phyloP scores from a whole-genome alignment of 2,329 filamentous ascomycete species.

The Claviceps quebecensis region DNA sequence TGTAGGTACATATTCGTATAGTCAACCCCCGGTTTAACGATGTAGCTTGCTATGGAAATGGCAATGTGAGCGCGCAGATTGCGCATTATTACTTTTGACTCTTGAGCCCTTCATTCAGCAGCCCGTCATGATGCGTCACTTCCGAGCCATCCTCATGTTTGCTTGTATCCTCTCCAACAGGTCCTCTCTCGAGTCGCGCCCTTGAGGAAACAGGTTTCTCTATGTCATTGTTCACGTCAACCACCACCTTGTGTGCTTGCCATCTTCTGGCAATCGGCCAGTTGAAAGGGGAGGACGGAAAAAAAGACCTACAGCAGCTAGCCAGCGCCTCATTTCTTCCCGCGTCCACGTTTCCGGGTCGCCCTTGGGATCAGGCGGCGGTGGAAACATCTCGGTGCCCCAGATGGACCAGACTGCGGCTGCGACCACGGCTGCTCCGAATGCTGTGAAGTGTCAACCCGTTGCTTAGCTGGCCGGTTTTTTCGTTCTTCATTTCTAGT shows the following conservation, averaged over 20 bases:
- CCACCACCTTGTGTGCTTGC: no score
- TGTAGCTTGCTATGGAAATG: no score
- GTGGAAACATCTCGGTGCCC: conserved; percentile 73
- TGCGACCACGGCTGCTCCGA: conserved; percentile 68
- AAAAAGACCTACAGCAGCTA: conserved; percentile 52
- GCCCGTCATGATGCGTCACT: background rate
- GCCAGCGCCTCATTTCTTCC: conserved; percentile 69
- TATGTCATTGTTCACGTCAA: conserved; percentile 9
- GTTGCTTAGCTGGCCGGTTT: background rate
- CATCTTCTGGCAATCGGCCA: no score
- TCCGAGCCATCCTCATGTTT: conserved; percentile 31
- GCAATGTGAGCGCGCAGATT: background rate
- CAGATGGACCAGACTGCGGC: conserved; percentile 75
- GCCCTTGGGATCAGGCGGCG: conserved; percentile 61
- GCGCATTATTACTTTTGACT: no score
- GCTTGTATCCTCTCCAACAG: conserved; percentile 31
- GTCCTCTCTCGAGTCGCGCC: conserved; percentile 29
- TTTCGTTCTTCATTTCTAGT: background rate
- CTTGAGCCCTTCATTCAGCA: background rate
- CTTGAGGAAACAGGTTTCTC: conserved; percentile 33
- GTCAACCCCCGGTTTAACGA: no score
- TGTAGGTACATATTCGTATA: no score
- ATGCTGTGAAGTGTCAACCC: conserved; percentile 35
- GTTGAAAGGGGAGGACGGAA: background rate
- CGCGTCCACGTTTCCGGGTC: conserved; percentile 58